These are phyloP conservation scores for Mucor velutinosus DNA, from an alignment of 371 early-diverging fungal genomes.

Conservation along the genomic window DNA sequence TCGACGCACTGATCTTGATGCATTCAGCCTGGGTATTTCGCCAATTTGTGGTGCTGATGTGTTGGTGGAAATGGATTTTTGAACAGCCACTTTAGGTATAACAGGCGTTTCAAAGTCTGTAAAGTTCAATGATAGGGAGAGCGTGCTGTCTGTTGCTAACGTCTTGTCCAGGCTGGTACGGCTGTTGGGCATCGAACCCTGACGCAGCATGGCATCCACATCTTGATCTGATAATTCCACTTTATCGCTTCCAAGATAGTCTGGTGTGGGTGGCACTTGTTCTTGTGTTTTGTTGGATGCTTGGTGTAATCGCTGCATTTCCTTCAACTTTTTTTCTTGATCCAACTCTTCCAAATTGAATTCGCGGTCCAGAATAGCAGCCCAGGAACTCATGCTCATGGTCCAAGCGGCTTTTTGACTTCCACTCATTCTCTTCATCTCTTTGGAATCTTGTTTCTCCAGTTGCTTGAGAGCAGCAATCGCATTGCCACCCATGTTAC, in stretches of 20 bases:
- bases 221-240: slow-evolving; percentile 1
- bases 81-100: neutral
- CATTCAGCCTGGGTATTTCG: slow-evolving; percentile 1
- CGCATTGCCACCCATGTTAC: neutral
- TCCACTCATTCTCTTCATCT: slow-evolving; percentile 28
- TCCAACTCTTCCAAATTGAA: slow-evolving; percentile 29
- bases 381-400: slow-evolving; percentile 45
- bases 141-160: neutral
- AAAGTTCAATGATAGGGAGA: slow-evolving; percentile 1
- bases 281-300: neutral
- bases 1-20: slow-evolving; percentile 3
- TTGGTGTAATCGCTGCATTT: slow-evolving; percentile 1
- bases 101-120: slow-evolving; percentile 5
- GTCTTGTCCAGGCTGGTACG: neutral
- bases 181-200: neutral
- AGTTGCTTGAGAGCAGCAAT: neutral
- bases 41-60: slow-evolving; percentile 8
- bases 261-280: neutral
- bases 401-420: slow-evolving; percentile 52
- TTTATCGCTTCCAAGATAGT: neutral
- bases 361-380: slow-evolving; percentile 33
- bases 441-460: neutral
- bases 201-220: neutral
- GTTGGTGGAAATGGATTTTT: neutral
- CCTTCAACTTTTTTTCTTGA: slow-evolving; percentile 13